Evolutionary conservation across 2,329 filamentous ascomycete species (phyloP).

Genomic region (Rasamsonia emersonii): DNA sequence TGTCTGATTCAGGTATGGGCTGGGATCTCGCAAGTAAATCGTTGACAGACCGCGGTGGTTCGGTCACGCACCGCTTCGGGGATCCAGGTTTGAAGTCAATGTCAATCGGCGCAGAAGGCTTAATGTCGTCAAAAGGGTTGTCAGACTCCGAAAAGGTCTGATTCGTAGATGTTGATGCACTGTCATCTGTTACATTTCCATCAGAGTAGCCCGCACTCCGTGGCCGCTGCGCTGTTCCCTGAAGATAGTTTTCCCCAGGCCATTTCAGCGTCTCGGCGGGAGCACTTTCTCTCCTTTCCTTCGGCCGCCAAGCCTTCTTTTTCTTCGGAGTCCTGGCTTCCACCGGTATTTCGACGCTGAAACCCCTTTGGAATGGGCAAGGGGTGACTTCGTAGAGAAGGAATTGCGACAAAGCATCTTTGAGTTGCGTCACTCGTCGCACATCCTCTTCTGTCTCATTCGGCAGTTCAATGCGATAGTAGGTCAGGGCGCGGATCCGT

Average conservation of each 20-base stretch:
- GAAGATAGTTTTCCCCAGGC: constrained; percentile 9
- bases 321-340: constrained; percentile 55
- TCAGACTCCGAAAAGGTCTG: too few relatives aligned
- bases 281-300: constrained; percentile 37
- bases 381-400: constrained; percentile 80
- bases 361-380: constrained; percentile 73
- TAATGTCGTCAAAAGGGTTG: constrained; percentile 10
- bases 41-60: constrained; percentile 25
- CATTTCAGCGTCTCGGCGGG: constrained; percentile 12
- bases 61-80: constrained; percentile 17
- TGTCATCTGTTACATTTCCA: constrained; percentile 24
- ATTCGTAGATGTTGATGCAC: constrained; percentile 16
- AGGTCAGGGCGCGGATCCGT: constrained; percentile 71
- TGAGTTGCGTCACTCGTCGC: constrained; percentile 57
- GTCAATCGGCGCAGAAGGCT: constrained; percentile 8
- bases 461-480: constrained; percentile 84
- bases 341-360: constrained; percentile 65
- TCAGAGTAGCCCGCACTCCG: constrained; percentile 27
- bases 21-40: constrained; percentile 32
- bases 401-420: constrained; percentile 60
- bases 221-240: constrained; percentile 14
- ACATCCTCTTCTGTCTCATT: constrained; percentile 55
- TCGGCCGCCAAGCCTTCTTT: constrained; percentile 62
- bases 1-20: constrained; percentile 18
- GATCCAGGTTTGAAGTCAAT: constrained; percentile 9